Conservation (phyloP, 2,329 filamentous ascomycete species). For the Penicillium rolfsii region DNA sequence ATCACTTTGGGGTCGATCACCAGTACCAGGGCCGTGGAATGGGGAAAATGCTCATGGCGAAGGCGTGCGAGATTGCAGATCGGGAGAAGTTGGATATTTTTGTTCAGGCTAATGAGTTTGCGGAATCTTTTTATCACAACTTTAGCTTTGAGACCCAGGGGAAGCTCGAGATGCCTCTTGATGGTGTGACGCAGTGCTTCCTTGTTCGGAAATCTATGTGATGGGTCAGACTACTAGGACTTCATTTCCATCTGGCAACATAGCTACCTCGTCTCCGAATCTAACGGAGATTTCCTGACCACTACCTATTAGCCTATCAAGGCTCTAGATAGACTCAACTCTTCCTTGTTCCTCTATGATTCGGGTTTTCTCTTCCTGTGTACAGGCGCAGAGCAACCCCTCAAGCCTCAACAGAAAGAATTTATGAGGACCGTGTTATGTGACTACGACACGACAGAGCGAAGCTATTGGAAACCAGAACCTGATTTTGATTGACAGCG, state of each 20-base stretch:
- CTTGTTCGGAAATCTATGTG: neutral
- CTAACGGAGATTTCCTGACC: too few species aligned
- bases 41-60: neutral
- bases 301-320: too few species aligned
- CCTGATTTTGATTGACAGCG: slow-evolving; percentile 1
- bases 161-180: neutral
- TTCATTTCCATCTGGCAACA: too few species aligned
- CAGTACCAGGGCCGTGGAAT: neutral
- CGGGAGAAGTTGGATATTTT: neutral
- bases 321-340: too few species aligned
- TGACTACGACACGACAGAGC: too few species aligned
- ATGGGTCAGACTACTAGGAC: neutral
- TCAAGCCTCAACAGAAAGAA: too few species aligned
- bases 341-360: too few species aligned
- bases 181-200: neutral
- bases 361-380: too few species aligned
- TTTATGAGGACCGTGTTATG: too few species aligned
- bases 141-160: neutral
- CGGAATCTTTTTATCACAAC: neutral
- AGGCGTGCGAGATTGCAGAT: neutral
- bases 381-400: too few species aligned
- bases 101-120: slow-evolving; percentile 2
- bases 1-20: neutral
- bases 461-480: neutral
- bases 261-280: too few species aligned